These are phyloP conservation scores for Perilla frutescens DNA, from an alignment of 257 asterid species.

Conservation along the genomic window DNA sequence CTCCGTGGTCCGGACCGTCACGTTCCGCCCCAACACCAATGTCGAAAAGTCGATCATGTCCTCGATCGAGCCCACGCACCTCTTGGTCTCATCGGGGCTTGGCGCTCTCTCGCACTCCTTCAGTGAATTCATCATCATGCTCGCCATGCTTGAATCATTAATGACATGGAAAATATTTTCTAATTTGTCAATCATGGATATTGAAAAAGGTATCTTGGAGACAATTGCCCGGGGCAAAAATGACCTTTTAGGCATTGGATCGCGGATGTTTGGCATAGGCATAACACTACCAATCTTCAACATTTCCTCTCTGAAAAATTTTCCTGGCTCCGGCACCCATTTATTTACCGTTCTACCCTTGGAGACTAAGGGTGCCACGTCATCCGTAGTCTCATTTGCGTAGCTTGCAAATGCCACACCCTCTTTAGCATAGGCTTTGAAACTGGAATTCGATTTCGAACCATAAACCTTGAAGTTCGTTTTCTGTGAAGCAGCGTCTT, in stretches of 20 bases:
- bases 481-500: constrained; percentile 31
- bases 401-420: constrained; percentile 58
- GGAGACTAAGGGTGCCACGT: constrained; percentile 28
- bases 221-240: constrained; percentile 71
- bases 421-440: constrained; percentile 55
- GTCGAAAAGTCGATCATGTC: constrained; percentile 88
- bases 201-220: constrained; percentile 69
- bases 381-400: constrained; percentile 42
- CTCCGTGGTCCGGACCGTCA: constrained; percentile 60
- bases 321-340: constrained; percentile 72
- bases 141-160: constrained; percentile 52
- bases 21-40: constrained; percentile 59
- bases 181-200: constrained; percentile 45
- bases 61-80: constrained; percentile 73
- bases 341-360: constrained; percentile 47
- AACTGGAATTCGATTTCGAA: constrained; percentile 53
- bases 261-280: constrained; percentile 84
- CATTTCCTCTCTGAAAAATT: constrained; percentile 73
- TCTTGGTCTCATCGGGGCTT: constrained; percentile 71
- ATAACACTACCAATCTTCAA: constrained; percentile 57
- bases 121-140: constrained; percentile 46
- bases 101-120: constrained; percentile 74
- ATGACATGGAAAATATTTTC: constrained; percentile 55
- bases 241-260: constrained; percentile 80
- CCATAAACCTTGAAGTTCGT: constrained; percentile 58